Percentiles rank a stretch among this genome's conserved stretches.
These are phyloP conservation scores for Meyerozyma elateridarum DNA, from an alignment of 1,139 yeast genomes.

Conservation along the genomic window DNA sequence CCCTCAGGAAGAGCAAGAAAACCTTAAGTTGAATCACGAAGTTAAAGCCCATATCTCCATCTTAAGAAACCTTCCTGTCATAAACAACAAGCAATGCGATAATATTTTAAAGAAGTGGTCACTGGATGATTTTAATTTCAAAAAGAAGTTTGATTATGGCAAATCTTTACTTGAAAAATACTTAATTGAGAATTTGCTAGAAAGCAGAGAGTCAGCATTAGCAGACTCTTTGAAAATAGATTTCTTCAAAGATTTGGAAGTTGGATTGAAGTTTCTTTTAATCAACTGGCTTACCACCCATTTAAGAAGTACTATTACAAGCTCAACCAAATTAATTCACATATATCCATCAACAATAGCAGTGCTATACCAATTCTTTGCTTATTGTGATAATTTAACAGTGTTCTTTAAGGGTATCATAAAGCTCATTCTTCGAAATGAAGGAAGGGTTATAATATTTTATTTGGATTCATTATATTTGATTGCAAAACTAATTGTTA, in stretches of 20 bases:
- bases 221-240: constrained; percentile 10
- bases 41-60: constrained; percentile 45
- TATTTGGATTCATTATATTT: constrained; percentile 40
- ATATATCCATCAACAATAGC: constrained; percentile 31
- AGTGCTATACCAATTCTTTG: constrained; percentile 29
- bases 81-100: constrained; percentile 48
- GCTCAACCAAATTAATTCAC: constrained; percentile 35
- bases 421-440: constrained; percentile 34
- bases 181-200: constrained; percentile 22
- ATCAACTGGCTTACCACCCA: constrained; percentile 42
- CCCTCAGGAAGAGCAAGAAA: constrained; percentile 16
- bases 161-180: constrained; percentile 21
- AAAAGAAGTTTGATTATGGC: constrained; percentile 26
- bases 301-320: constrained; percentile 25
- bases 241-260: constrained; percentile 21
- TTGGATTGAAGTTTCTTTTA: constrained; percentile 41
- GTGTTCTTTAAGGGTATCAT: constrained; percentile 40
- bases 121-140: constrained; percentile 28
- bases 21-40: constrained; percentile 7
- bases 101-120: constrained; percentile 43
- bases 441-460: constrained; percentile 36
- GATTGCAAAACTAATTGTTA: constrained; percentile 28
- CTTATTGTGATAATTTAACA: constrained; percentile 32
- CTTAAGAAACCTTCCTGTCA: constrained; percentile 50
- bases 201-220: constrained; percentile 11